phyloP scores from a whole-genome alignment of 768 basidiomycete species.

The Tylopilus sp. region DNA sequence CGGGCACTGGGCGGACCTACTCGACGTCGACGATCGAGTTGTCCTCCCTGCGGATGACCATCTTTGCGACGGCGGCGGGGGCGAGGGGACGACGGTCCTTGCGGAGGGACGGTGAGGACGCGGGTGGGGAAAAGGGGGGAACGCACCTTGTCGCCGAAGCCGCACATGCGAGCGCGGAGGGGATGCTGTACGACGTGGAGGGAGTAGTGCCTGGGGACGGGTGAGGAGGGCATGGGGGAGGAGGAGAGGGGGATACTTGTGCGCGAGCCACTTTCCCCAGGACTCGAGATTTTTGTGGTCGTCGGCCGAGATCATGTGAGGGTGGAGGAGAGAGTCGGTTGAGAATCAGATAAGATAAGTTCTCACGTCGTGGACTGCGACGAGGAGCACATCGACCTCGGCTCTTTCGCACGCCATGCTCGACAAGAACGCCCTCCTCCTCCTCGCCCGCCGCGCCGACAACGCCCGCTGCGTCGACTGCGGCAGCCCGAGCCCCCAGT shows the following conservation, averaged over 20 bases:
- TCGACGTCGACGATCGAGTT: slow-evolving; percentile 68
- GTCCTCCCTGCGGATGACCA: slow-evolving; percentile 69
- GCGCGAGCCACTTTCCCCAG: slow-evolving; percentile 71
- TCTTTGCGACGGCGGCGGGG: slow-evolving; percentile 85
- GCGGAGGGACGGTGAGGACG: slow-evolving; percentile 9
- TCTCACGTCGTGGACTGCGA: slow-evolving; percentile 28
- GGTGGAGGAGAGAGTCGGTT: slow-evolving; percentile 14
- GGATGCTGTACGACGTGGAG: slow-evolving; percentile 88
- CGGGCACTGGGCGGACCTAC: slow-evolving; percentile 42
- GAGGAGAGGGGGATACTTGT: slow-evolving; percentile 43
- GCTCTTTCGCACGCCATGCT: slow-evolving; percentile 3
- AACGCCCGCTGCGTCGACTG: slow-evolving; percentile 86
- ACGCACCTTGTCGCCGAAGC: slow-evolving; percentile 91
- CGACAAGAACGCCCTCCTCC: slow-evolving; percentile 43
- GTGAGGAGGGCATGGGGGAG: slow-evolving; percentile 1
- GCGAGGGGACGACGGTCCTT: slow-evolving; percentile 92
- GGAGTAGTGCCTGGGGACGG: slow-evolving; percentile 61
- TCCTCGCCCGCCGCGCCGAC: slow-evolving; percentile 69
- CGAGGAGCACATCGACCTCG: background rate
- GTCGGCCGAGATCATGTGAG: background rate
- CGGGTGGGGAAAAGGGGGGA: slow-evolving; percentile 5
- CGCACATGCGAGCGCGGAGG: slow-evolving; percentile 89
- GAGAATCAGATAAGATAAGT: slow-evolving; percentile 33
- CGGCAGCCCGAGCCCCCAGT: slow-evolving; percentile 87
- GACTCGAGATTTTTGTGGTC: slow-evolving; percentile 47